Conservation (phyloP, 2,329 filamentous ascomycete species). For the Trichophaea hybrida region DNA sequence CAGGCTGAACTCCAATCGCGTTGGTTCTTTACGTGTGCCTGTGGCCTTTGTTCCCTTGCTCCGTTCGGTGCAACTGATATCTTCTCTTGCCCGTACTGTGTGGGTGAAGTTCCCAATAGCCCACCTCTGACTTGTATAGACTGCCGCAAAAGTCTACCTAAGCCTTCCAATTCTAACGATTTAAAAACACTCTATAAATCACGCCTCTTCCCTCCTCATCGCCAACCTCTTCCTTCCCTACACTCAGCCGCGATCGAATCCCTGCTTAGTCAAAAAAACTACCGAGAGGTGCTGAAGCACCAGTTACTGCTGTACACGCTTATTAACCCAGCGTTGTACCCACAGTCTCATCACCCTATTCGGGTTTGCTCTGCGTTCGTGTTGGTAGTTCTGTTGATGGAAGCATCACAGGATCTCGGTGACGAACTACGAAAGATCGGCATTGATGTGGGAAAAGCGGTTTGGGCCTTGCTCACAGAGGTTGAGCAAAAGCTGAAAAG, state of each 20-base stretch:
- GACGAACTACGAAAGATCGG: constrained; percentile 29
- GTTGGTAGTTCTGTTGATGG: constrained; percentile 22
- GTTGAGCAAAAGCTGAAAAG: constrained; percentile 31
- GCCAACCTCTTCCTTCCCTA: constrained; percentile 42
- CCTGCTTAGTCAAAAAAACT: constrained; percentile 34
- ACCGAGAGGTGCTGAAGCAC: constrained; percentile 38
- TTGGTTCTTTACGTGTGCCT: constrained; percentile 47
- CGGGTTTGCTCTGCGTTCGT: constrained; percentile 35
- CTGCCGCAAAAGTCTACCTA: neutral
- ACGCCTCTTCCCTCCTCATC: constrained; percentile 35
- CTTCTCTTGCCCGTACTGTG: constrained; percentile 3
- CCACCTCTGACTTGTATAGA: neutral
- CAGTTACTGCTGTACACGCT: constrained; percentile 39
- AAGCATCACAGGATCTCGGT: constrained; percentile 16
- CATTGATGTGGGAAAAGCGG: constrained; percentile 33
- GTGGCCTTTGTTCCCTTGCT: constrained; percentile 26
- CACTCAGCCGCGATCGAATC: constrained; percentile 41
- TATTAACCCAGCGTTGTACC: constrained; percentile 40
- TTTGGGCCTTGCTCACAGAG: constrained; percentile 34
- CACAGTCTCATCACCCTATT: constrained; percentile 38
- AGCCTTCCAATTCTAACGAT: constrained; percentile 27
- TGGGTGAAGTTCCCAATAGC: neutral
- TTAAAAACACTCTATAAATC: constrained; percentile 33
- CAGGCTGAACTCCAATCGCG: constrained; percentile 39
- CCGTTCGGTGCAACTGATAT: neutral